phyloP scores from a whole-genome alignment of 2,329 filamentous ascomycete species.

The Phaeosphaeria sp. region DNA sequence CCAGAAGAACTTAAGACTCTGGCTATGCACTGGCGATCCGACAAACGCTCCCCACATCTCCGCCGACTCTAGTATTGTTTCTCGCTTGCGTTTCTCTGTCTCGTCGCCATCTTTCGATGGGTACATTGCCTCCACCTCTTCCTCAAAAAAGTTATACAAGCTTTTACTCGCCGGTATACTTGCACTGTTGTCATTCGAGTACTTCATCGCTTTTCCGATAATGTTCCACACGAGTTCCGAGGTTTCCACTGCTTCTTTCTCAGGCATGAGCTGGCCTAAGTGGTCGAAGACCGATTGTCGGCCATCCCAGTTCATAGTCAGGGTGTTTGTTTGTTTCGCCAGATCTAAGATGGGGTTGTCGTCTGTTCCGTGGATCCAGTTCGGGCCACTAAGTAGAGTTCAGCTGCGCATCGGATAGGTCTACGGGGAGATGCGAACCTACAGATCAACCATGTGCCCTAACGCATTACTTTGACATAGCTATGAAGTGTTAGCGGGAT shows the following conservation, averaged over 20 bases:
- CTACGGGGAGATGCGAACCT: slow-evolving; percentile 34
- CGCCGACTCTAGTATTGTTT: slow-evolving; percentile 60
- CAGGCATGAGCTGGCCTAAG: slow-evolving; percentile 60
- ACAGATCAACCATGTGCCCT: slow-evolving; percentile 65
- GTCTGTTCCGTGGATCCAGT: slow-evolving; percentile 79
- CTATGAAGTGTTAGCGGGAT: slow-evolving; percentile 34
- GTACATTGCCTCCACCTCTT: slow-evolving; percentile 56
- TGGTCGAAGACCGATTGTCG: slow-evolving; percentile 64
- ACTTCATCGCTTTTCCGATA: slow-evolving; percentile 70
- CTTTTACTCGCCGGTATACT: slow-evolving; percentile 61
- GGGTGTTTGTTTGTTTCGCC: slow-evolving; percentile 66
- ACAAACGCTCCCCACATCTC: slow-evolving; percentile 76
- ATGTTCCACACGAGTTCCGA: slow-evolving; percentile 70
- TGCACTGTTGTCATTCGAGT: slow-evolving; percentile 65
- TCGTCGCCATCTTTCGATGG: slow-evolving; percentile 33
- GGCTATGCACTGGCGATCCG: slow-evolving; percentile 67
- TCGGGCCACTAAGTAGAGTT: slow-evolving; percentile 63
- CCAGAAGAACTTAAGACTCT: slow-evolving; percentile 80
- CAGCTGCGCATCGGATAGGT: slow-evolving; percentile 3
- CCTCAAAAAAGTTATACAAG: slow-evolving; percentile 64
- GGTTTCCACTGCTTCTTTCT: slow-evolving; percentile 46
- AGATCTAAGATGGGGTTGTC: slow-evolving; percentile 74
- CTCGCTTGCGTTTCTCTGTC: slow-evolving; percentile 53
- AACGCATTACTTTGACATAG: slow-evolving; percentile 57
- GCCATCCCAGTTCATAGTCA: slow-evolving; percentile 61